phyloP scores from a whole-genome alignment of 208 protist species.

The Angomonas ambiguus region DNA sequence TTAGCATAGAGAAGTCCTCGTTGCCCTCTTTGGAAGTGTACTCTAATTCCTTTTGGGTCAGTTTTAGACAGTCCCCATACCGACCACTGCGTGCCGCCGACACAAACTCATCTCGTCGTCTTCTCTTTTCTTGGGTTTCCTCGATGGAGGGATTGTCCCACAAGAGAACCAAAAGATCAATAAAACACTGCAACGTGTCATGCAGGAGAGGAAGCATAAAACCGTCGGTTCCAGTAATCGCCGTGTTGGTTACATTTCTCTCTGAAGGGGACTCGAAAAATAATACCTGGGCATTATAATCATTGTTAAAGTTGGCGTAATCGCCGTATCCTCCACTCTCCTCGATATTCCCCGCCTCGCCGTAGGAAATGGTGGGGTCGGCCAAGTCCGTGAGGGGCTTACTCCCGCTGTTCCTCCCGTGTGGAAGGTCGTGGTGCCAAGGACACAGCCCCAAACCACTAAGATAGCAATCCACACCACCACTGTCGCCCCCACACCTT shows the following conservation, averaged over 20 bases:
- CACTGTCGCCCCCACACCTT: not conserved
- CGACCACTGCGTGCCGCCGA: no score
- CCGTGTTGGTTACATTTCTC: not conserved
- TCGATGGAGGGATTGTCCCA: no score
- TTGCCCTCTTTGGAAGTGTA: no score
- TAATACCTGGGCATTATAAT: not conserved
- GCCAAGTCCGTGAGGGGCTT: no score
- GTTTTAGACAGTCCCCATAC: no score
- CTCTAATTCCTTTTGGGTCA: no score
- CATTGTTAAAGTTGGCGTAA: not conserved
- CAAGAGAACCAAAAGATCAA: no score
- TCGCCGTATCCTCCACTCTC: no score
- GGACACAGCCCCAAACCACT: slow-evolving; percentile 1
- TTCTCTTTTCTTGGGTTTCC: no score
- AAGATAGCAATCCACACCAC: not conserved
- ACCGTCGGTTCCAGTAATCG: not conserved
- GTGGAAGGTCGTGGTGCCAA: not conserved
- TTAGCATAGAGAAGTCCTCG: no score
- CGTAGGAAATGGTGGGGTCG: not conserved
- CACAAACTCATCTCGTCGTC: no score
- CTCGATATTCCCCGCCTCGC: not conserved
- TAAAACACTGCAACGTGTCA: not conserved
- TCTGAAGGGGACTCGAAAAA: not conserved
- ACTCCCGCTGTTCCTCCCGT: not conserved
- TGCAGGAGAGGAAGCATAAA: not conserved